phyloP scores from a whole-genome alignment of 768 basidiomycete species.

The Lentinula aciculospora region DNA sequence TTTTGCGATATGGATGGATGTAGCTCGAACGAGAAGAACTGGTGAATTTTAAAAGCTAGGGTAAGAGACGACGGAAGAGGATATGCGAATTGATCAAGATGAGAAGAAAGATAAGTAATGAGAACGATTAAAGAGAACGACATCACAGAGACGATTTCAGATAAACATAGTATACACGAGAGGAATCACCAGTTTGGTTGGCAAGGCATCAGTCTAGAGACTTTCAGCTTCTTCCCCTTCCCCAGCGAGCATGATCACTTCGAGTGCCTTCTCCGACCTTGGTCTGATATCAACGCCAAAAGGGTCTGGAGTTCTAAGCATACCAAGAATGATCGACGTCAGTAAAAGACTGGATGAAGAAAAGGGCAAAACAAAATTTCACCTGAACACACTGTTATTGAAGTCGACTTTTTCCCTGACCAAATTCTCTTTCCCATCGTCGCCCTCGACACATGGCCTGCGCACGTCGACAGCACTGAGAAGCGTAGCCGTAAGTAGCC shows the following conservation, averaged over 20 bases:
- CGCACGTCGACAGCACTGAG: conserved; percentile 53
- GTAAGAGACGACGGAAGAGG: neutral
- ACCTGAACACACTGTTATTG: conserved; percentile 57
- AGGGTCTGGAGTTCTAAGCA: conserved; percentile 35
- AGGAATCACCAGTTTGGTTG: neutral
- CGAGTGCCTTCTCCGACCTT: conserved; percentile 17
- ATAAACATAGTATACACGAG: neutral
- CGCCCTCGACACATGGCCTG: conserved; percentile 43
- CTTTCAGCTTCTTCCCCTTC: neutral
- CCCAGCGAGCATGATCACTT: conserved; percentile 2
- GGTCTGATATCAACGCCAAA: conserved; percentile 48
- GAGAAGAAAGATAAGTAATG: neutral
- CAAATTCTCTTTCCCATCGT: neutral
- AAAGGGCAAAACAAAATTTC: conserved; percentile 24
- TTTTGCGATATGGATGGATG: neutral
- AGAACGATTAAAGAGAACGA: neutral
- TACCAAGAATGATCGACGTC: neutral
- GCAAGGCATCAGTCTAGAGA: neutral
- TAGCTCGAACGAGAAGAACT: neutral
- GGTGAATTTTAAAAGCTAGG: neutral
- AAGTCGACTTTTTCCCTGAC: conserved; percentile 31
- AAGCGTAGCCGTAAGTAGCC: conserved; percentile 51
- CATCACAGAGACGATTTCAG: neutral
- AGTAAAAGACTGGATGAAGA: neutral
- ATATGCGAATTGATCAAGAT: neutral